Percentiles rank a stretch among this genome's conserved stretches.
phyloP scores from a whole-genome alignment of 2,329 filamentous ascomycete genomes.

The Cytospora paraplurivora region DNA sequence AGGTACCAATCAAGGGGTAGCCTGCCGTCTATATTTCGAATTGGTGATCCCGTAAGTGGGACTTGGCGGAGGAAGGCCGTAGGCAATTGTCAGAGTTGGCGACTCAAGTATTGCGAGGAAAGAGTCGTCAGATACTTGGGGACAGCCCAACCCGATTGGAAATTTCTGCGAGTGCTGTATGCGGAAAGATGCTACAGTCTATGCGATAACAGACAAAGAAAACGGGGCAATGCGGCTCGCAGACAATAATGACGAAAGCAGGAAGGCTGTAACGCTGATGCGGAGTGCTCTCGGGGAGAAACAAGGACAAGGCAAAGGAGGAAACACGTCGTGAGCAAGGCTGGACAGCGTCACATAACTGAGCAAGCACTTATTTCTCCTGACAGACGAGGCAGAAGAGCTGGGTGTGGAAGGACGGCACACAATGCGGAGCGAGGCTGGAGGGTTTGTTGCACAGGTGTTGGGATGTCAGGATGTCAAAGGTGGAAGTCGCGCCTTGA shows the following conservation, averaged over 20 bases:
- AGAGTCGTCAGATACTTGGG: conserved; percentile 8
- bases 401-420: background rate
- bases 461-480: background rate
- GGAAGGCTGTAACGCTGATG: conserved; percentile 16
- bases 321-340: conserved; percentile 12
- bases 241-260: conserved; percentile 16
- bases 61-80: background rate
- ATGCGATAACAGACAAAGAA: conserved; percentile 24
- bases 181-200: conserved; percentile 24
- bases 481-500: conserved; percentile 3
- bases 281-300: conserved; percentile 6
- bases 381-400: conserved; percentile 7
- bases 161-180: background rate
- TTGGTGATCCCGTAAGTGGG: background rate
- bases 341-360: background rate
- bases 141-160: background rate
- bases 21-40: conserved; percentile 3
- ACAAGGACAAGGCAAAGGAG: conserved; percentile 10
- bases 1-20: conserved; percentile 1
- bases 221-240: conserved; percentile 10
- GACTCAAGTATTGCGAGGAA: conserved; percentile 15
- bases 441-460: conserved; percentile 4
- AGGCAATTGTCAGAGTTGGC: conserved; percentile 8
- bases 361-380: background rate
- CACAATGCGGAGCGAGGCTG: conserved; percentile 14